Base-by-base conservation (phyloP, 1,284 basidiomycete genomes). In the Leucoagaricus sp. region DNA sequence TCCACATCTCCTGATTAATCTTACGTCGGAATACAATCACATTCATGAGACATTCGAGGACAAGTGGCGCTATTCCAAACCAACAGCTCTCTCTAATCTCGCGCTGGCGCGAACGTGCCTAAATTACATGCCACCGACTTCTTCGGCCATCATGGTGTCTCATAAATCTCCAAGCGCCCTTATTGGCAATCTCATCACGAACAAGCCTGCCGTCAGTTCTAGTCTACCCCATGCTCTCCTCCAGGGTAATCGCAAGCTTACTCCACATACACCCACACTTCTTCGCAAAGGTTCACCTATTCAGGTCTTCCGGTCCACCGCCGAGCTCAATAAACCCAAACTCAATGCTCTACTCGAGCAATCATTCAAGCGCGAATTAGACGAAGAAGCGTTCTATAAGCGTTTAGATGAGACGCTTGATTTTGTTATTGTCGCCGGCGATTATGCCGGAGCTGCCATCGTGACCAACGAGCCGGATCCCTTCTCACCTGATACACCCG, bases 151-250 rank as follows among this genome's bases (percentile, higher is more conserved):
- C 61, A 91, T 99, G 82, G 97, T 98, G 50, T 97, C 94, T 12
- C 97, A 99, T 75, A 93, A 96, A 33, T 97, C 95, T 1, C 94
- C 96, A 0, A 93, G 92, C 57, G 93, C 93, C 2, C 85, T 99
- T 59, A 98, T 99, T 64, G 96, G 87, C 44, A 98, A 99, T 72
- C 82, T 99, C 42, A 96, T 99, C 69, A 99, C 97, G 48, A 99
- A 99, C 75, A 97, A 96, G 69, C 97, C 97, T 1, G 95, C 95
- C 1, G 87, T 98, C 64, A 96, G 93, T 63, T 97, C 96, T 1
- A 95, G 93, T 58, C 80, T 99, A 25, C 95, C 96, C 31, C 94
- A 98, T 64, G 92, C 95, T 2, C 81, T 98, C 8, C 81, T 99
- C 28, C 89, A 93, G 61, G 86, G 87, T 17, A 90, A 93, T 67